These are phyloP conservation scores for Chlorella vulgaris DNA, from an alignment of 139 green algal genomes.

Conservation along the genomic window DNA sequence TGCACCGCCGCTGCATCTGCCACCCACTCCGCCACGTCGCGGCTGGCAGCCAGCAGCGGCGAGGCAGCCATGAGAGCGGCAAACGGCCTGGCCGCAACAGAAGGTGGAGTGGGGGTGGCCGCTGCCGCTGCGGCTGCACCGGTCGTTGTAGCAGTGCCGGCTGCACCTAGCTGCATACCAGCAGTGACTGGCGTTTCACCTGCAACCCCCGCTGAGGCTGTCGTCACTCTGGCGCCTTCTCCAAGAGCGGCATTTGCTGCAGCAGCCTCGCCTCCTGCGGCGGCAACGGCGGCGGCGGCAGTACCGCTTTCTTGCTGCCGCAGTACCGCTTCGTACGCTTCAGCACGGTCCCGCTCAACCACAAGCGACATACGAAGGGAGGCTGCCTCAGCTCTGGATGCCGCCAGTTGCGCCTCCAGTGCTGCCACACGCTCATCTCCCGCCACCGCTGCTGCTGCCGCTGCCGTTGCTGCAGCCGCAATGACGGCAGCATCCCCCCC, in stretches of 20 bases:
- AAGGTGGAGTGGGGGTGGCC: neutral
- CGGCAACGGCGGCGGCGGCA: neutral
- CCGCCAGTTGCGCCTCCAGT: neutral
- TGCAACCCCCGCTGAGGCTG: neutral
- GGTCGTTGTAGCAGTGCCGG: neutral
- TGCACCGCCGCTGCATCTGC: neutral
- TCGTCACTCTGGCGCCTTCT: neutral
- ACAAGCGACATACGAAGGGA: neutral
- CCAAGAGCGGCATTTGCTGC: neutral
- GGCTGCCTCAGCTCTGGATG: neutral
- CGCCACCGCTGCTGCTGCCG: neutral
- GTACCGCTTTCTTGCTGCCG: neutral
- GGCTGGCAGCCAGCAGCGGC: constrained; percentile 22
- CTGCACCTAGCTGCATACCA: too few species aligned
- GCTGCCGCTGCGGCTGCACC: neutral
- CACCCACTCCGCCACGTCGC: constrained; percentile 12
- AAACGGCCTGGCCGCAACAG: neutral
- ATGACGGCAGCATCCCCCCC: neutral
- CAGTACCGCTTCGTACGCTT: constrained; percentile 10
- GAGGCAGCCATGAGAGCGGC: constrained; percentile 11
- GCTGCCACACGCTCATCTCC: constrained; percentile 2
- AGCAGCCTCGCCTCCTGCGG: neutral
- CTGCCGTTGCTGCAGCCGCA: neutral
- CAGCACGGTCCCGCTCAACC: constrained; percentile 14
- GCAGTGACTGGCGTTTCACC: too few species aligned